phyloP scores from a whole-genome alignment of 169 alveolate genomes.

The Eimeria sp. region DNA sequence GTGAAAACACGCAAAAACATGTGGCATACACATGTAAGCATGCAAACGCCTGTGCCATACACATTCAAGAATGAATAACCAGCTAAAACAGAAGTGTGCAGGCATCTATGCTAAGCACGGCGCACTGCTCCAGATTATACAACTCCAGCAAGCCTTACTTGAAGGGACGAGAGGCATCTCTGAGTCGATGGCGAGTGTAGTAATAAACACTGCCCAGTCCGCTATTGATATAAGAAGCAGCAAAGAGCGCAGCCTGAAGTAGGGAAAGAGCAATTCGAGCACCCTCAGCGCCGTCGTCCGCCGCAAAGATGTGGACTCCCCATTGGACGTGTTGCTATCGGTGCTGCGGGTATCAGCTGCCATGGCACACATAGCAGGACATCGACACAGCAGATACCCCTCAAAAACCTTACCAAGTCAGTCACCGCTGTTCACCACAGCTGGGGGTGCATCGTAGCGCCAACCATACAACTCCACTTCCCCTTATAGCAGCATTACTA shows the following conservation, averaged over 20 bases:
- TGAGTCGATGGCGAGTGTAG: slow-evolving; percentile 56
- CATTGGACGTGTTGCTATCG: slow-evolving; percentile 23
- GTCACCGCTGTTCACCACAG: background rate
- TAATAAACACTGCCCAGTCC: slow-evolving; percentile 83
- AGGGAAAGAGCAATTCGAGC: slow-evolving; percentile 85
- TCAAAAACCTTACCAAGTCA: background rate
- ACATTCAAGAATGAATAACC: background rate
- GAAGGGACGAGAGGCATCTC: slow-evolving; percentile 78
- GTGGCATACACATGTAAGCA: background rate
- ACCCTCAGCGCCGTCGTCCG: slow-evolving; percentile 74
- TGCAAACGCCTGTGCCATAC: background rate
- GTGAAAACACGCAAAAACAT: background rate
- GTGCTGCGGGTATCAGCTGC: slow-evolving; percentile 63
- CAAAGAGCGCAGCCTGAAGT: slow-evolving; percentile 84
- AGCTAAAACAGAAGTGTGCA: background rate
- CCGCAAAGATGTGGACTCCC: slow-evolving; percentile 40
- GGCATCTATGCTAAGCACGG: background rate
- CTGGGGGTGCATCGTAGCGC: background rate
- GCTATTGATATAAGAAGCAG: slow-evolving; percentile 83
- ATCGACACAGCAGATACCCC: background rate
- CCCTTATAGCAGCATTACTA: background rate
- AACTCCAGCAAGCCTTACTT: slow-evolving; percentile 14
- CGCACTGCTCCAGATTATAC: background rate
- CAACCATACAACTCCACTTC: background rate
- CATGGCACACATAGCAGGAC: slow-evolving; percentile 2